Conservation (phyloP, 768 basidiomycete species). For the Infundibulicybe gibba region DNA sequence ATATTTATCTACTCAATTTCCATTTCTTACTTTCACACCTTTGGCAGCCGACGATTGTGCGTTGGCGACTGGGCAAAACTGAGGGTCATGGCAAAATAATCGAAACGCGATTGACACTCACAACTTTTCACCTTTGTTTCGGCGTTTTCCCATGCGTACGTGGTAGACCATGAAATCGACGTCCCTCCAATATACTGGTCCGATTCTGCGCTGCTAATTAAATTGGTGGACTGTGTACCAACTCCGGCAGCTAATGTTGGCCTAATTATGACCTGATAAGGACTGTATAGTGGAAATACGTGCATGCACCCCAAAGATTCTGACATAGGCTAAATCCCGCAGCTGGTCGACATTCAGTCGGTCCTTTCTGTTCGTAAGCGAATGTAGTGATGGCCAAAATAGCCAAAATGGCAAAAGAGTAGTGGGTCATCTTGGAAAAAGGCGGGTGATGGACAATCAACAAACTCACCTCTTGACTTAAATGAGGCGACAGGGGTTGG, state of each 20-base stretch:
- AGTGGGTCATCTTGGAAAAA: too few relatives aligned
- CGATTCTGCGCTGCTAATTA: constrained; percentile 31
- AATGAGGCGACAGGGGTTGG: too few relatives aligned
- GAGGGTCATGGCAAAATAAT: neutral
- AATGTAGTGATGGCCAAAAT: too few relatives aligned
- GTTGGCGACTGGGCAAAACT: constrained; percentile 38
- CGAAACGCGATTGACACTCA: constrained; percentile 17
- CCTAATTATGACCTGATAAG: neutral
- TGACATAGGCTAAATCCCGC: constrained; percentile 51
- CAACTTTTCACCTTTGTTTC: constrained; percentile 55
- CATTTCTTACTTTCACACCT: constrained; percentile 43
- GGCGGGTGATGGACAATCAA: too few relatives aligned
- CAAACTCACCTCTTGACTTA: too few relatives aligned
- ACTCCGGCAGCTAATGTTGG: constrained; percentile 32
- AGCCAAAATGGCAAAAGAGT: too few relatives aligned
- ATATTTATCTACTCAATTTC: too few relatives aligned
- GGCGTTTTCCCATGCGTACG: constrained; percentile 47
- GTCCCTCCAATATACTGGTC: constrained; percentile 8
- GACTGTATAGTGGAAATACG: constrained; percentile 1
- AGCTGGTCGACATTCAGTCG: constrained; percentile 38
- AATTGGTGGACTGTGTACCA: constrained; percentile 45
- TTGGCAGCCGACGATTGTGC: constrained; percentile 39
- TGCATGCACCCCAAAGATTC: constrained; percentile 51
- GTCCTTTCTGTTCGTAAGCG: constrained; percentile 18
- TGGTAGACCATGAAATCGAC: constrained; percentile 49